Evolutionary conservation across 192 early-diverging fungal genomes (phyloP).

Genomic region (Gigaspora rosea): DNA sequence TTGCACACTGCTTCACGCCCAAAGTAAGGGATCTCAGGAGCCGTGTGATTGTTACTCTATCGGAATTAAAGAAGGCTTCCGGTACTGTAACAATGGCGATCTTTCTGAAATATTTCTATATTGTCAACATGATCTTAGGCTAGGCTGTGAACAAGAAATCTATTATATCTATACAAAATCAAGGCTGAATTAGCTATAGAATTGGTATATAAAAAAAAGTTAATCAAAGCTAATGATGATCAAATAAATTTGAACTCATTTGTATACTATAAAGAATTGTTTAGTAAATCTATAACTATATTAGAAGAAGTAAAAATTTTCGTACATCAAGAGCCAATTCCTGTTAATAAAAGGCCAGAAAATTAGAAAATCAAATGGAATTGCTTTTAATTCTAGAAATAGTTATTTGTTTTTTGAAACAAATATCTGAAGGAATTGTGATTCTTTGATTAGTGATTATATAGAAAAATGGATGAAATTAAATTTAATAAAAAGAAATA

Average conservation of each 20-base stretch:
- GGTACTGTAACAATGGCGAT: no score
- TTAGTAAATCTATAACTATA: neutral
- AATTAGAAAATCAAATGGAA: neutral
- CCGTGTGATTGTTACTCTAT: no score
- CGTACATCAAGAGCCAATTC: slow-evolving; percentile 24
- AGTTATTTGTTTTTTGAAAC: slow-evolving; percentile 22
- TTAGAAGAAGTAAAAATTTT: slow-evolving; percentile 1
- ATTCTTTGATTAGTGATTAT: slow-evolving; percentile 18
- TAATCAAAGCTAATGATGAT: neutral
- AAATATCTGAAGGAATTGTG: slow-evolving; percentile 2
- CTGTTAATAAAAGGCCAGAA: neutral
- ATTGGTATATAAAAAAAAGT: slow-evolving; percentile 8
- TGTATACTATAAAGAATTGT: slow-evolving; percentile 21
- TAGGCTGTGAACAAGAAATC: neutral
- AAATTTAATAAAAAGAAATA: neutral
- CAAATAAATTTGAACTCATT: neutral
- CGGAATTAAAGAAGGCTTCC: no score
- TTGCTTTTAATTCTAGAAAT: slow-evolving; percentile 21
- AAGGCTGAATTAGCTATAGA: slow-evolving; percentile 8
- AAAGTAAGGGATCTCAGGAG: no score
- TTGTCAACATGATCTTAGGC: neutral
- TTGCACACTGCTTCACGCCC: no score
- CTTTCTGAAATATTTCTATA: slow-evolving; percentile 8
- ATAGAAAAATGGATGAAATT: slow-evolving; percentile 29
- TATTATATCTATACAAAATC: slow-evolving; percentile 27